Base-by-base conservation (phyloP, 495 filamentous ascomycete species). In the Saxophila tyrrhenica region DNA sequence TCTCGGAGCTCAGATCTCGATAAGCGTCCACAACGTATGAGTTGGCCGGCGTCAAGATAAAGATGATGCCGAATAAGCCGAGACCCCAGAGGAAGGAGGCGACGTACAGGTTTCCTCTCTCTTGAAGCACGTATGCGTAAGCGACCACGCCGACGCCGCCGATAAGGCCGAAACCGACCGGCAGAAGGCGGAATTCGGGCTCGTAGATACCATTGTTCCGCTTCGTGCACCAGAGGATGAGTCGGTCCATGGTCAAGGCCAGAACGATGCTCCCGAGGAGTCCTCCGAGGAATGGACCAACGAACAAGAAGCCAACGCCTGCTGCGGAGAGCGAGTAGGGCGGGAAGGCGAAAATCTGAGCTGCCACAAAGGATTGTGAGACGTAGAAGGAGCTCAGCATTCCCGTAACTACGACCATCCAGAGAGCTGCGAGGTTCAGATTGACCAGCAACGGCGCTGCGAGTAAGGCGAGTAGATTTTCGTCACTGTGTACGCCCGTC, bases 301-400 rank as follows among this genome's bases (percentile, higher is more conserved):
- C 56, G 29, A 56, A 64, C 0, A 64, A 38, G 38, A 62, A 64
- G 21, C 62, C 62, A 20, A 64, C 56, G 10, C 57, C 59, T 16
- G 62, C 56, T 2, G 62, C 52, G 43, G 23, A 46, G 16, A 64
- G 56, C 38, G 35, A 46, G 57, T 62, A 64, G 20, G 62, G 62
- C 35, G 62, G 62, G n/a, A 45, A 49, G 49, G 29, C 29, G 29
- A 35, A 35, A 35, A 35, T 35, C 29, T 35, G 29, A 35, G 29
- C 29, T 13, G 13, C 7, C 7, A 35, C 29, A 13, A 7, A 35
- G 7, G 29, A 5, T 13, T 35, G 29, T 13, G 29, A 5, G 13
- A 35, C 29, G 13, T 35, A 35, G 7, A 13, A 7, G 5, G 29
- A 5, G 5, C 7, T 35, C 7, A 35, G 29, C 7, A 7, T 7